These are phyloP conservation scores for Fagopyrum tataricum DNA, from an alignment of 148 eudicot genomes.

Conservation along the genomic window DNA sequence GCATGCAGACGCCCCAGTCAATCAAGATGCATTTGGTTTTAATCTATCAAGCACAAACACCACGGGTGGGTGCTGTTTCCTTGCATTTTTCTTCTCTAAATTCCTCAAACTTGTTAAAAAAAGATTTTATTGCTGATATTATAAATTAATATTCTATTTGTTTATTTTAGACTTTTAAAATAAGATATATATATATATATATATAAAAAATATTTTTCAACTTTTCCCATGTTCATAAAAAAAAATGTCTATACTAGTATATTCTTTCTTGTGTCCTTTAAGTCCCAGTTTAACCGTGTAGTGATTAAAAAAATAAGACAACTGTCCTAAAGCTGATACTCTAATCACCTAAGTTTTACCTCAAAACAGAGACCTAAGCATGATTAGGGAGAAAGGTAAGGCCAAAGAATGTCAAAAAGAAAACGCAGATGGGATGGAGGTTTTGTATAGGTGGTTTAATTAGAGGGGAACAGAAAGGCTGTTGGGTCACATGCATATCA, in stretches of 20 bases:
- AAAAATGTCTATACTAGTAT: not conserved
- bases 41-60: too few relatives aligned
- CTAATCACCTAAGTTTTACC: not conserved
- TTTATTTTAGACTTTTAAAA: too few relatives aligned
- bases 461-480: conserved; percentile 53
- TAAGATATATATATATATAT: too few relatives aligned
- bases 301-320: conserved; percentile 2
- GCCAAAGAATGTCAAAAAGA: conserved; percentile 25
- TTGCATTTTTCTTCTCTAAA: too few relatives aligned
- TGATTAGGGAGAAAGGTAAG: conserved; percentile 30
- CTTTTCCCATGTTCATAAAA: not conserved
- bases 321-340: conserved; percentile 7
- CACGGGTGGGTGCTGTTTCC: too few relatives aligned
- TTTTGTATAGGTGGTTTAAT: conserved; percentile 16
- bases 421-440: conserved; percentile 16
- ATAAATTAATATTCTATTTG: too few relatives aligned
- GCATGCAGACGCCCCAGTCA: conserved; percentile 1
- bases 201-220: too few relatives aligned
- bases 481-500: conserved; percentile 12
- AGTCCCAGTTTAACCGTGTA: not conserved
- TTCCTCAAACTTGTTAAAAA: too few relatives aligned
- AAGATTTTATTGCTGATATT: too few relatives aligned
- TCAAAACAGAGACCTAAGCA: conserved; percentile 16
- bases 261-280: not conserved
- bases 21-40: not conserved